Evolutionary conservation across 495 filamentous ascomycete genomes (phyloP).

Genomic region (Penicillium cinerascens): DNA sequence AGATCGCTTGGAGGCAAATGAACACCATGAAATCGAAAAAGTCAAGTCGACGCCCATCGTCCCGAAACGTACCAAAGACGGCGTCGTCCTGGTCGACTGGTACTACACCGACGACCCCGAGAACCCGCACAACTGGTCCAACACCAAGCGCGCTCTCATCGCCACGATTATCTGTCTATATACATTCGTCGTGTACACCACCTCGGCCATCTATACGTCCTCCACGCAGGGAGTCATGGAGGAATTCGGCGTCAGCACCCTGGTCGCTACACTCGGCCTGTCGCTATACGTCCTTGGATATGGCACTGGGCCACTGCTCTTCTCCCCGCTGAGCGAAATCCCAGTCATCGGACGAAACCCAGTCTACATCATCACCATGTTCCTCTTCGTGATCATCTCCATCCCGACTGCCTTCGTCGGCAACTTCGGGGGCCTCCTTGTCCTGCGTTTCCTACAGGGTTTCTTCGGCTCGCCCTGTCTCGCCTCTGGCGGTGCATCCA

Average conservation of each 20-base stretch:
- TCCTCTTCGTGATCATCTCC: conserved; percentile 48
- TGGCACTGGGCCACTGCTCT: conserved; percentile 44
- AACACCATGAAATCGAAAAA: conserved; percentile 30
- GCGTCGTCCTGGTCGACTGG: conserved; percentile 52
- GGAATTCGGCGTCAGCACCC: conserved; percentile 37
- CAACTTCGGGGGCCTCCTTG: conserved; percentile 47
- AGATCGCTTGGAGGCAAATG: conserved; percentile 38
- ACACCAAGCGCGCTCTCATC: conserved; percentile 20
- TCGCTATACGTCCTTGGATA: conserved; percentile 54
- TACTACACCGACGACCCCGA: conserved; percentile 50
- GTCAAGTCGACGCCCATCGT: conserved; percentile 47
- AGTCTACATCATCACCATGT: conserved; percentile 49
- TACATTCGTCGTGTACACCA: conserved; percentile 37
- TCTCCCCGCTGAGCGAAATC: conserved; percentile 48
- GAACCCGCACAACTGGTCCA: conserved; percentile 56
- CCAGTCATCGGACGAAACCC: conserved; percentile 49
- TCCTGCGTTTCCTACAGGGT: conserved; percentile 52
- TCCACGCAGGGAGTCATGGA: conserved; percentile 31
- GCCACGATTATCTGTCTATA: conserved; percentile 30
- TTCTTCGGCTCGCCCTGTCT: conserved; percentile 53
- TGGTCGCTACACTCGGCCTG: conserved; percentile 45
- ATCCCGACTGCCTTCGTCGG: conserved; percentile 46
- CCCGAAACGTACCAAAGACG: conserved; percentile 38
- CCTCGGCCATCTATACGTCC: conserved; percentile 33
- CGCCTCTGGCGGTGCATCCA: conserved; percentile 52